Evolutionary conservation across 2,329 filamentous ascomycete genomes (phyloP), one percentile per base, ranked within the genome.

Genomic region (Tolypocladium endophyticum): DNA sequence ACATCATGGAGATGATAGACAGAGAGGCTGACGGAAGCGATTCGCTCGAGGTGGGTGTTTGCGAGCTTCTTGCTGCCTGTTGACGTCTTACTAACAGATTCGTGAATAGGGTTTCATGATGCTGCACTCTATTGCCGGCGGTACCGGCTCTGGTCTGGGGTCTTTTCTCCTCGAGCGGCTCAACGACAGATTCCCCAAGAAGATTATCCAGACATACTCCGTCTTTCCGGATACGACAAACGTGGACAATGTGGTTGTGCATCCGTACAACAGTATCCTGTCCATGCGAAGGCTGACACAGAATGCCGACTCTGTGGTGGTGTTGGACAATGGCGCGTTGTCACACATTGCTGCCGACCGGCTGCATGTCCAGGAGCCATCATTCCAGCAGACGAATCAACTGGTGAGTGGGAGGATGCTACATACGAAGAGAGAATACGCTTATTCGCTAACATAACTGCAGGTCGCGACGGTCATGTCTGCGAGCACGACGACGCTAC

Each of bases 1-100:
- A 99, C 72, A 91, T 99, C 59, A 90, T 99, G 82, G 95, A 99
- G 73, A 99, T 99, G 92, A 96, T 99, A 69, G 94, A 99, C 72
- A 88, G 94, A 62, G 94, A 99, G 73, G 94, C 95, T 20, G 94
- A 99, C 74, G 95, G 95, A 38, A 97, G 93, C 72, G 94, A 99
- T 74, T 97, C 92, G 58, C 81, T 99, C 4, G 94, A 99, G 80
- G 88, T 89, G 73, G 43, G 73, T n/a, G 36, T 1, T n/a, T 36
- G 30, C 50, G 23, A 16, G 30, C 16, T 23, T 20, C 12, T 4
- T 16, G 30, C 50, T 2, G 5, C 11, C 9, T 2, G 33, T 20
- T 12, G 20, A n/a, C 16, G 20, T 2, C 20, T 23, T 50, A 43
- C 58, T 54, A 16, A n/a, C 30, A 6, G 20, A 55, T 60, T 90